Evolutionary conservation across 129 eudicot genomes (phyloP).

Genomic region (Flaveria sonorensis): DNA sequence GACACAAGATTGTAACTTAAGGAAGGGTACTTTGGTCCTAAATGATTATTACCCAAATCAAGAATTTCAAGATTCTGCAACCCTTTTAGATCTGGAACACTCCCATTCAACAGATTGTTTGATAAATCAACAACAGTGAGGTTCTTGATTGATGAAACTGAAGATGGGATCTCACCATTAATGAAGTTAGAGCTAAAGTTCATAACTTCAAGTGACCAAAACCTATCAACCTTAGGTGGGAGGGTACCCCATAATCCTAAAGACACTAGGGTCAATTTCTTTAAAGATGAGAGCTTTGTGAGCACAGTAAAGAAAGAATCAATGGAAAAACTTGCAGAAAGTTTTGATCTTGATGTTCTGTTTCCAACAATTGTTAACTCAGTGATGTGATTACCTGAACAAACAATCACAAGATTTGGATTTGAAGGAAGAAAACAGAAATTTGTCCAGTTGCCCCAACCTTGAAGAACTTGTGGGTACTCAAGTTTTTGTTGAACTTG

Average conservation of each 20-base stretch:
- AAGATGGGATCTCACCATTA: slow-evolving; percentile 60
- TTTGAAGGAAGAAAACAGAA: slow-evolving; percentile 72
- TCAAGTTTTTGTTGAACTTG: slow-evolving; percentile 74
- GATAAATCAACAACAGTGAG: slow-evolving; percentile 54
- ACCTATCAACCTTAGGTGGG: slow-evolving; percentile 63
- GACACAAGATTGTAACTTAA: slow-evolving; percentile 51
- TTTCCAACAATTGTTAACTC: slow-evolving; percentile 72
- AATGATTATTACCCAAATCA: slow-evolving; percentile 64
- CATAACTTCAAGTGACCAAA: slow-evolving; percentile 59
- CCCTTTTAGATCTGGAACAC: slow-evolving; percentile 67
- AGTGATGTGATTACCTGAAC: slow-evolving; percentile 71
- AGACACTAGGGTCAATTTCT: slow-evolving; percentile 70
- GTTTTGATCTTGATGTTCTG: slow-evolving; percentile 35
- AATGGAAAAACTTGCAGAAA: slow-evolving; percentile 61
- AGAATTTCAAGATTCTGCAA: slow-evolving; percentile 53
- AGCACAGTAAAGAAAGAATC: slow-evolving; percentile 77
- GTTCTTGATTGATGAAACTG: slow-evolving; percentile 49
- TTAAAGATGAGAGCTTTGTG: slow-evolving; percentile 70
- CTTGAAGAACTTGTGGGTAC: slow-evolving; percentile 66
- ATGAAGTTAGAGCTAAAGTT: slow-evolving; percentile 83
- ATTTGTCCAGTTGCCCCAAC: slow-evolving; percentile 70
- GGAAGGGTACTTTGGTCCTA: slow-evolving; percentile 79
- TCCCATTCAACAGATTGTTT: slow-evolving; percentile 67
- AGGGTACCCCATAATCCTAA: slow-evolving; percentile 84
- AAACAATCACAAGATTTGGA: slow-evolving; percentile 48